These are phyloP conservation scores for Phialocephala sp. DNA, from an alignment of 2,329 filamentous ascomycete genomes.

Conservation along the genomic window DNA sequence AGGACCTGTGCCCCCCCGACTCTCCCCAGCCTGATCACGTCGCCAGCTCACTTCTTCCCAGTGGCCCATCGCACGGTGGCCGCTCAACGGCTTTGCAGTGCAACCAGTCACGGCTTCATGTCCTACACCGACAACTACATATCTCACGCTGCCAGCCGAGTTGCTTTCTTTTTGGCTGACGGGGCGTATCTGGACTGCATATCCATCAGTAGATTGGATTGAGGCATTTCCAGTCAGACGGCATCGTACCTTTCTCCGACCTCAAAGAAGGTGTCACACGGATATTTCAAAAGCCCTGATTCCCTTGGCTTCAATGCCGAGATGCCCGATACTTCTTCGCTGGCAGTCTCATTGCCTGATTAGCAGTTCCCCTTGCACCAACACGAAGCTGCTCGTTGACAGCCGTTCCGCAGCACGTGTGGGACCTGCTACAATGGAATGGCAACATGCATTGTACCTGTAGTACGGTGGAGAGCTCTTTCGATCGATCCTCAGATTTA, in stretches of 20 bases:
- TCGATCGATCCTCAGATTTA: not conserved
- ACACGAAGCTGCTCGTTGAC: not conserved
- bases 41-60: slow-evolving; percentile 6
- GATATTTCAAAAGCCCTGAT: slow-evolving; percentile 1
- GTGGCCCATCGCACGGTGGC: slow-evolving; percentile 3
- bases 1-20: slow-evolving; percentile 7
- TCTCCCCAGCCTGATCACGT: slow-evolving; percentile 18
- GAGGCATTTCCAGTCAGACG: slow-evolving; percentile 29
- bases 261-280: slow-evolving; percentile 20
- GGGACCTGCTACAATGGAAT: not conserved
- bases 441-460: slow-evolving; percentile 1
- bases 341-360: slow-evolving; percentile 26
- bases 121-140: slow-evolving; percentile 23
- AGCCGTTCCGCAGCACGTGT: slow-evolving; percentile 10
- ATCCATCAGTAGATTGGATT: not conserved
- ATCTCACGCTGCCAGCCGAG: slow-evolving; percentile 14
- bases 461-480: not conserved
- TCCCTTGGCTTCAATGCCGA: slow-evolving; percentile 20
- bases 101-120: slow-evolving; percentile 24
- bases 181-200: slow-evolving; percentile 19
- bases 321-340: slow-evolving; percentile 25
- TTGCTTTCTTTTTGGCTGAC: slow-evolving; percentile 14
- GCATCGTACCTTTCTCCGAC: slow-evolving; percentile 21
- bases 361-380: not conserved
- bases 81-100: slow-evolving; percentile 27